These are phyloP conservation scores for Solanum megistacrolobum DNA, from an alignment of 257 asterid species.

Conservation along the genomic window DNA sequence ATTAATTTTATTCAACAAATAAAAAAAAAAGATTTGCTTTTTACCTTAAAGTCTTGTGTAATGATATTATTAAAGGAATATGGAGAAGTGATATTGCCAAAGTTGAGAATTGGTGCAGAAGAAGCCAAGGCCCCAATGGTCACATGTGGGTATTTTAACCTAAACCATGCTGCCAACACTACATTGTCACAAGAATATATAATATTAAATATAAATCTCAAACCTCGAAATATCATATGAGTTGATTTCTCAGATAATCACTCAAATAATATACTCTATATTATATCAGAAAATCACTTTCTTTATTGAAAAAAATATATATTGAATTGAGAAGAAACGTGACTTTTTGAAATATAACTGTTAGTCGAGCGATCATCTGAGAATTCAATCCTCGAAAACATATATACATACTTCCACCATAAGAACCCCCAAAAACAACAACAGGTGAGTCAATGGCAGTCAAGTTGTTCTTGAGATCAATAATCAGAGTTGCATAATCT, in stretches of 20 bases:
- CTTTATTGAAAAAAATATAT: rapidly evolving
- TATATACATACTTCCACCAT: conserved; percentile 72
- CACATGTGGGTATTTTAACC: conserved; percentile 84
- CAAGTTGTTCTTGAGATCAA: conserved; percentile 64
- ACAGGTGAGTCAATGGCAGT: conserved; percentile 61
- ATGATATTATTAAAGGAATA: conserved; percentile 57
- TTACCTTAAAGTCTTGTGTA: conserved; percentile 18
- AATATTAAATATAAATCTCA: background rate
- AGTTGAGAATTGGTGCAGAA: conserved; percentile 87
- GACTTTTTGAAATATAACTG: background rate
- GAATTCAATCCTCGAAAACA: background rate
- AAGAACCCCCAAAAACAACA: conserved; percentile 88
- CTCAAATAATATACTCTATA: background rate
- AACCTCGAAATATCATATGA: background rate
- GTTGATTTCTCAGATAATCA: background rate
- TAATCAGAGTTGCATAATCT: conserved; percentile 67
- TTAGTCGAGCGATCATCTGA: background rate
- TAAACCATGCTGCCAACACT: conserved; percentile 99
- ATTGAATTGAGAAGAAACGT: no score
- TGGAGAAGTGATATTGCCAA: conserved; percentile 75
- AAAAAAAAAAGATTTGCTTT: no score
- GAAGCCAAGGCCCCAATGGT: conserved; percentile 89
- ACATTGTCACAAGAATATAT: background rate
- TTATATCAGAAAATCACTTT: background rate
- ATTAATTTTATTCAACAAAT: background rate